Conservation (phyloP, 495 filamentous ascomycete genomes). For the Haplographium delicatum region DNA sequence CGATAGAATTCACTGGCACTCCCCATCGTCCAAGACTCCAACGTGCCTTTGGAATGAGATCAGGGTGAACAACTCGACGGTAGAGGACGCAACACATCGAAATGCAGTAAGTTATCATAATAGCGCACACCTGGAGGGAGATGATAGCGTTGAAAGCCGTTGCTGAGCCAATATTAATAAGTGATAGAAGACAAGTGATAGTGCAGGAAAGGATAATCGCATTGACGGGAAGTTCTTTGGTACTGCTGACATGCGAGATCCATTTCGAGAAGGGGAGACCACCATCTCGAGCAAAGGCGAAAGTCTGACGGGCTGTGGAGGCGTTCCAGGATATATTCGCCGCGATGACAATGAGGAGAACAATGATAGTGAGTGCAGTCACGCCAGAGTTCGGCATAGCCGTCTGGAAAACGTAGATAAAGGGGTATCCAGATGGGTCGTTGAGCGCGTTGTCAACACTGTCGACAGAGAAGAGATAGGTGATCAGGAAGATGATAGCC, state of each 20-base stretch:
- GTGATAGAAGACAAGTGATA: slow-evolving; percentile 37
- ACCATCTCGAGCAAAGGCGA: slow-evolving; percentile 51
- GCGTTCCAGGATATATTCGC: slow-evolving; percentile 35
- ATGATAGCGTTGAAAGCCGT: slow-evolving; percentile 44
- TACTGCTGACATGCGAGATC: slow-evolving; percentile 32
- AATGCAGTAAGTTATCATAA: slow-evolving; percentile 40
- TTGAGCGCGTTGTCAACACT: slow-evolving; percentile 33
- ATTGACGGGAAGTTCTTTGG: slow-evolving; percentile 41
- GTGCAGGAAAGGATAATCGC: slow-evolving; percentile 24
- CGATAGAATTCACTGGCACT: slow-evolving; percentile 36
- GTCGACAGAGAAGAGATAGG: slow-evolving; percentile 40
- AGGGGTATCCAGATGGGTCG: slow-evolving; percentile 39
- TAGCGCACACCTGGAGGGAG: slow-evolving; percentile 36
- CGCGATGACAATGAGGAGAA: slow-evolving; percentile 34
- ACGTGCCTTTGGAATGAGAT: slow-evolving; percentile 20
- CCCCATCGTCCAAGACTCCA: slow-evolving; percentile 35
- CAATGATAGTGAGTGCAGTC: slow-evolving; percentile 30
- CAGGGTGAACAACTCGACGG: slow-evolving; percentile 26
- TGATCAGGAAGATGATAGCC: slow-evolving; percentile 39
- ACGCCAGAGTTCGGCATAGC: slow-evolving; percentile 30
- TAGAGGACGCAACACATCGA: slow-evolving; percentile 37
- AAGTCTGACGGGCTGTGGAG: slow-evolving; percentile 46
- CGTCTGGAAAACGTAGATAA: slow-evolving; percentile 40
- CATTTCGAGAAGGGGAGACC: slow-evolving; percentile 51
- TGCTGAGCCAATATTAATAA: slow-evolving; percentile 47